Conservation (phyloP, 2,329 filamentous ascomycete species). For the Sarocladiaceae sp. region DNA sequence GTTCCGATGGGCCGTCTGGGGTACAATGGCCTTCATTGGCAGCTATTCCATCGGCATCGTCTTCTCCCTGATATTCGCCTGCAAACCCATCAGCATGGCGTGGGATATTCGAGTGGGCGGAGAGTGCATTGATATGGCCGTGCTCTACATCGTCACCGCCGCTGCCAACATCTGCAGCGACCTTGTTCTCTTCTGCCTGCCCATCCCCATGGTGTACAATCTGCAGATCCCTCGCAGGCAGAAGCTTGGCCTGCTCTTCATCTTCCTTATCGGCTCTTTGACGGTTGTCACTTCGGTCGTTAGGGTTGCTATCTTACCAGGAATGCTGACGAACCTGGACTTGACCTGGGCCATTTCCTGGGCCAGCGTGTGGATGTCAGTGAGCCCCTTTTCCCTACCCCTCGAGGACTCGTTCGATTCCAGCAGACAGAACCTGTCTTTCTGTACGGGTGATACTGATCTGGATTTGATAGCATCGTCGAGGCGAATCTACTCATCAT, state of each 20-base stretch:
- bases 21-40: slow-evolving; percentile 21
- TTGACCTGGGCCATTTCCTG: slow-evolving; percentile 22
- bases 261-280: slow-evolving; percentile 37
- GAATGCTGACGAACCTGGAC: slow-evolving; percentile 20
- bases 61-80: slow-evolving; percentile 29
- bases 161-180: slow-evolving; percentile 41
- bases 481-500: slow-evolving; percentile 32
- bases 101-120: slow-evolving; percentile 22
- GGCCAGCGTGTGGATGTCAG: slow-evolving; percentile 24
- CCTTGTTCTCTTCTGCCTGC: slow-evolving; percentile 38
- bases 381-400: too few relatives aligned
- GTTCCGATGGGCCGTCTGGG: slow-evolving; percentile 25
- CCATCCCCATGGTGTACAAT: slow-evolving; percentile 30
- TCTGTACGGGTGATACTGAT: too few relatives aligned
- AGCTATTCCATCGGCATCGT: slow-evolving; percentile 26
- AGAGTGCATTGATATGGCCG: slow-evolving; percentile 37
- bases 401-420: too few relatives aligned
- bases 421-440: too few relatives aligned
- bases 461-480: slow-evolving; percentile 18
- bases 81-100: slow-evolving; percentile 24
- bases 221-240: slow-evolving; percentile 38
- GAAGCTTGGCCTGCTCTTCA: slow-evolving; percentile 36
- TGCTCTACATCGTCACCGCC: slow-evolving; percentile 42
- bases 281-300: slow-evolving; percentile 28
- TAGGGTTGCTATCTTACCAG: slow-evolving; percentile 20